Evolutionary conservation across 2,329 filamentous ascomycete genomes (phyloP), one percentile per base, ranked within the genome.

Genomic region (Trichoderma sp.): DNA sequence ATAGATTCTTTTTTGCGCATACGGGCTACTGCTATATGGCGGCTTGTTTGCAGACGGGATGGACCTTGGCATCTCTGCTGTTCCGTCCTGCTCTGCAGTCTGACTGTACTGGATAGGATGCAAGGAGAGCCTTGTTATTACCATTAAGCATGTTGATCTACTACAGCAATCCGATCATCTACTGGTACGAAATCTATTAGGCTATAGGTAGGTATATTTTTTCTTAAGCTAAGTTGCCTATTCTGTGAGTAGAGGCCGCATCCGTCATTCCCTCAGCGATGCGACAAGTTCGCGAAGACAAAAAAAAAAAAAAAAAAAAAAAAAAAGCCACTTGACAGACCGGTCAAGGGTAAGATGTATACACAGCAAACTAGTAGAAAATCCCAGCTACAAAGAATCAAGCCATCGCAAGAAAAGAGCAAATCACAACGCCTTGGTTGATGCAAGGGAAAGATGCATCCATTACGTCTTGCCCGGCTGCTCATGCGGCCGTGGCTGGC

Each of bases 381-480:
- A 49, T 11, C 10, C 46, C 46, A 49, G 46, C 49, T 52, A 18
- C 37, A 43, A 18, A 43, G 13, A 28, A 18, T 10, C 51, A 55
- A 28, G 5, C 18, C 34, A 51, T 11, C 3, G n/a, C n/a, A 21
- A 49, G 14, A 43, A 43, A 43, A 43, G 16, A 49, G 46, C 46
- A 49, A 49, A 49, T 49, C 4, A 21, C 8, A 49, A 1, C 16
- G 24, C 18, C 16, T 30, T 24, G 5, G 5, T 14, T 5, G 28
- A 28, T 21, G 51, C 51, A 55, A 65, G 51, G 46, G 49, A 65
- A 34, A 13, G 21, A 24, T 49, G 24, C 60, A 66, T 66, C 52
- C 63, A 66, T 58, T 56, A 58, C 63, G 52, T 65, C 59, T 49
- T 37, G 5, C 5, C 39, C 16, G 37, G 61, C 32, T 66, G 63